Base-by-base conservation (phyloP, 1,139 yeast species). In the Arxiozyma telluris region DNA sequence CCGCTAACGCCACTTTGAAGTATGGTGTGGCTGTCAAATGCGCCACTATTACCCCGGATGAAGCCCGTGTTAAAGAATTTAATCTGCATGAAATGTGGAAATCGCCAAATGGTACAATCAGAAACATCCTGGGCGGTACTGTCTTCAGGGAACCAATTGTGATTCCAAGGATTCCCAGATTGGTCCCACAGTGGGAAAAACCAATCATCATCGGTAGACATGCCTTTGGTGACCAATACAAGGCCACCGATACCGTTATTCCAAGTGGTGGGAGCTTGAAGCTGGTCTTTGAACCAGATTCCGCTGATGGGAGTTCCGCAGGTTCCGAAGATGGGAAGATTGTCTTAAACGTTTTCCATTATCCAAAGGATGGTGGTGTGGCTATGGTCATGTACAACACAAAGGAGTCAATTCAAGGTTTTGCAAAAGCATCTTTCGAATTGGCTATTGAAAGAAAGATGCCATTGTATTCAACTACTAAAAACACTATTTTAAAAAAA, bases 21-120 rank as follows among this genome's bases (percentile, higher is more conserved):
- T 84, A 88, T 71, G 88, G 90, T 55, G 98, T 91, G 50, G 98
- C 96, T 57, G 86, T 91, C 66, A 91, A 91, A 76, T 91, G 98
- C 76, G 98, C 98, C 52, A 91, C 98, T 55, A 91, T 91, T 71
- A 91, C 98, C n/a, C 98, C 98, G 9, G 98, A 91, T 71, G 98
- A 91, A 76, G 91, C 87, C 47, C 82, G 98, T 65, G 97, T 91
- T 54, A 75, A 87, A 72, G 98, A 91, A 74, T 91, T 89, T 71
- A 75, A 79, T 58, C 80, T 91, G 72, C 90, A 90, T 75, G 85
- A 90, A 73, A 91, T 91, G 98, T 91, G 97, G 97, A 79, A 87
- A 55, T 88, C 96, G 25, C 98, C 98, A 61, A 91, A 91, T 73
- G 98, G 98, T 62, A 91, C 98, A 50, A 87, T 91, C 70, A 83